A percentile compares a stretch with the other conserved stretches of the same genome.
Evolutionary conservation across 208 protist genomes (phyloP).

Genomic region (Leishmania martiniquensis): DNA sequence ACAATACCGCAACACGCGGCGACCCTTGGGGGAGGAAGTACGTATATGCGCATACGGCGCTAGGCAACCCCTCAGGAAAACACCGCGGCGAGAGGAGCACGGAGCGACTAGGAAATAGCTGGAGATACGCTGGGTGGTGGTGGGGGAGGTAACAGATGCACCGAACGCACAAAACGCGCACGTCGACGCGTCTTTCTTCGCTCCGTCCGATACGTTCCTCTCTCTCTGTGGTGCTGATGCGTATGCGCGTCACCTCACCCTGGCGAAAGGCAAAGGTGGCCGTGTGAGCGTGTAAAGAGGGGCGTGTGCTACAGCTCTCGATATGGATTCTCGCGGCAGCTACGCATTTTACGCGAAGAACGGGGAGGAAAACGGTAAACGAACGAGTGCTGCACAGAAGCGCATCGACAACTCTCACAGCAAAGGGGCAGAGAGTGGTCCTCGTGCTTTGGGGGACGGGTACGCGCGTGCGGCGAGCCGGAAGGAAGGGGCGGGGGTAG

Average conservation of each 20-base stretch:
- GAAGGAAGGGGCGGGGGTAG: too few relatives aligned
- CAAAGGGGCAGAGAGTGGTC: neutral
- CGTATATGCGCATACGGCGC: neutral
- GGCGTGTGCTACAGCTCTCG: constrained; percentile 1
- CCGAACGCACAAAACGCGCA: neutral
- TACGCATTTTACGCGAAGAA: neutral
- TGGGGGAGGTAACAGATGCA: neutral
- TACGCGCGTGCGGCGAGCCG: neutral
- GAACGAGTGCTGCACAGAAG: neutral
- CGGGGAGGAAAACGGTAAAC: neutral
- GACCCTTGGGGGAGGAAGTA: neutral
- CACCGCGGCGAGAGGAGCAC: neutral
- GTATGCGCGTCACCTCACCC: neutral
- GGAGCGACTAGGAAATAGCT: neutral
- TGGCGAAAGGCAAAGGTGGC: neutral
- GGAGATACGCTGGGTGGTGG: too few relatives aligned
- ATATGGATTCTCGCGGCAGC: neutral
- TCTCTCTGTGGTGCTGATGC: neutral
- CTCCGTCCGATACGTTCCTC: neutral
- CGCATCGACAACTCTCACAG: neutral
- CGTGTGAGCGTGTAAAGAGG: neutral
- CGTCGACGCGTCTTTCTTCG: neutral
- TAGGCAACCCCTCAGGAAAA: neutral
- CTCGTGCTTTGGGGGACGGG: neutral
- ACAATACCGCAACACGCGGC: too few relatives aligned